Evolutionary conservation across 2,329 filamentous ascomycete genomes (phyloP).

Genomic region (Venturia pyrina): DNA sequence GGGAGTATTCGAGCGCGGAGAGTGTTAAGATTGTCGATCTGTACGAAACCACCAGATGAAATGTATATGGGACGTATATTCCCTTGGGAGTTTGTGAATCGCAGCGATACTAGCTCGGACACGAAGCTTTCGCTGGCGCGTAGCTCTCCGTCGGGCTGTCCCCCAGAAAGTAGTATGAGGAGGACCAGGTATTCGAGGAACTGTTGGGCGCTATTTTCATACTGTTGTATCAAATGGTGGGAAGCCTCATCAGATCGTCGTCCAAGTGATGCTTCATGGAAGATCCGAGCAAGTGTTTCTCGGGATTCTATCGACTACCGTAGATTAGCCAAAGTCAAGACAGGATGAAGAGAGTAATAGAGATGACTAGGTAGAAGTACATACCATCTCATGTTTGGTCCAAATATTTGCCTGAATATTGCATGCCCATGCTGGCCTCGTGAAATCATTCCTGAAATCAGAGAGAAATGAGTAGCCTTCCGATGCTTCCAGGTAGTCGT

Average conservation of each 20-base stretch:
- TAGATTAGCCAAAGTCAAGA: not conserved
- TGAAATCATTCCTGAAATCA: not conserved
- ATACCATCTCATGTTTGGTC: not conserved
- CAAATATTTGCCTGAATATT: not conserved
- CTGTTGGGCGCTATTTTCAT: not conserved
- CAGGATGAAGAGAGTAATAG: not conserved
- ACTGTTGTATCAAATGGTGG: not conserved
- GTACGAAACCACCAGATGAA: not conserved
- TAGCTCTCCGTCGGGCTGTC: not conserved
- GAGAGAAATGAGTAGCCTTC: slow-evolving; percentile 2
- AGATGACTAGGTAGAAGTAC: not conserved
- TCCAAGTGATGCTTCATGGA: not conserved
- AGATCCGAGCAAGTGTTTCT: not conserved
- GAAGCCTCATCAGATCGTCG: not conserved
- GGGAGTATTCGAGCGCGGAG: not conserved
- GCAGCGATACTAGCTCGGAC: not conserved
- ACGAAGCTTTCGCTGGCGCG: not conserved
- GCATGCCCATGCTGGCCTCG: not conserved
- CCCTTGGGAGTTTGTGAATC: not conserved
- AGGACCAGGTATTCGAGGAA: not conserved
- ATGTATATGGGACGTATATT: not conserved
- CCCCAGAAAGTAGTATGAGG: not conserved
- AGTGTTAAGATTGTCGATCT: not conserved
- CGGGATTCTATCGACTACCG: not conserved
- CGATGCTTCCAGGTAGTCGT: not conserved